phyloP scores from a whole-genome alignment of 495 filamentous ascomycete genomes.

The Chaetomium cochliodes region DNA sequence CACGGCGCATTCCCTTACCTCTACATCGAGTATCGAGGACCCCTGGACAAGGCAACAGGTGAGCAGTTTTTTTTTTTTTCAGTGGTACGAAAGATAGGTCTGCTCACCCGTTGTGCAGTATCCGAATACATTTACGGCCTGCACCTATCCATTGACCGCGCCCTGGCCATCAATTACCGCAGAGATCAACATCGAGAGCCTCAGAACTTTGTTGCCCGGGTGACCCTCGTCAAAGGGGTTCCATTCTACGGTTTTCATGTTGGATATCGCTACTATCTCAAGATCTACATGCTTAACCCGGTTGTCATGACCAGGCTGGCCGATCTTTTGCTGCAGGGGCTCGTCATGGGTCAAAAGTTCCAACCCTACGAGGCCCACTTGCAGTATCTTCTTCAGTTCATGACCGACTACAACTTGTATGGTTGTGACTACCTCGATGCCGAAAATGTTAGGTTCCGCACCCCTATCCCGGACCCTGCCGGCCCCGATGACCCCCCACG shows the following conservation, averaged over 20 bases:
- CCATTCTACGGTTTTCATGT: constrained; percentile 96
- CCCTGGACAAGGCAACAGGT: constrained; percentile 66
- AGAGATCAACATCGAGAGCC: constrained; percentile 68
- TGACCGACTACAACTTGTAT: constrained; percentile 96
- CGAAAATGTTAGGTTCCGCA: constrained; percentile 64
- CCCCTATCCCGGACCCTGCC: constrained; percentile 66
- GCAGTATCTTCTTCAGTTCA: constrained; percentile 90
- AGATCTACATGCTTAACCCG: constrained; percentile 90
- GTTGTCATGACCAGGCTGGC: constrained; percentile 74
- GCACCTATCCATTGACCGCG: constrained; percentile 80
- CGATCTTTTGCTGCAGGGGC: constrained; percentile 81
- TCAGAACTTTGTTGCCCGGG: constrained; percentile 76
- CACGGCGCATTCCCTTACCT: constrained; percentile 96
- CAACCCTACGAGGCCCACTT: constrained; percentile 94
- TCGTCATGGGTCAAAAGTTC: constrained; percentile 74
- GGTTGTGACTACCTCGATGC: constrained; percentile 79
- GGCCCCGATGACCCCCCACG: constrained; percentile 59
- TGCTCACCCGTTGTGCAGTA: constrained; percentile 18
- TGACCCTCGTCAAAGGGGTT: constrained; percentile 86
- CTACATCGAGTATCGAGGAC: constrained; percentile 81
- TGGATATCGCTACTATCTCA: constrained; percentile 87
- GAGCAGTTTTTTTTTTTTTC: constrained; percentile 21
- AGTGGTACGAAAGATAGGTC: constrained; percentile 1
- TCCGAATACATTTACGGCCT: constrained; percentile 68
- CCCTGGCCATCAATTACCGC: constrained; percentile 75